Evolutionary conservation across 805 yeast genomes (phyloP).

Genomic region (Cyberlindnera xylosilytica): DNA sequence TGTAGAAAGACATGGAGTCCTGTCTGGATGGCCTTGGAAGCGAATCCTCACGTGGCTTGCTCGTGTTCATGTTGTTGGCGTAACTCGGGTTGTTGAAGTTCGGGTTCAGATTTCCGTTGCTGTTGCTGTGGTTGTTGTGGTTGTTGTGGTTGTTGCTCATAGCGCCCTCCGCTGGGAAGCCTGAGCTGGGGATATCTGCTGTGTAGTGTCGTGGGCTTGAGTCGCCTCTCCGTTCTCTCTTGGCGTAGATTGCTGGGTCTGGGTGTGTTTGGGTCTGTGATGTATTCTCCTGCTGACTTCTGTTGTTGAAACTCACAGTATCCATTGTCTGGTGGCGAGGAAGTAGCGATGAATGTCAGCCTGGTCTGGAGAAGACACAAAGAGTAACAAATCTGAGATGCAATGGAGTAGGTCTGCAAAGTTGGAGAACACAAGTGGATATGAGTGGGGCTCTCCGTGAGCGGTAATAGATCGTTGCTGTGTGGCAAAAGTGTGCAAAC

Average conservation of each 20-base stretch:
- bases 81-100: slow-evolving; percentile 8
- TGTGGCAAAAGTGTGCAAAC: too few species aligned
- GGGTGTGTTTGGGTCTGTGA: background rate
- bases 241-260: background rate
- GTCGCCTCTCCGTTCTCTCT: background rate
- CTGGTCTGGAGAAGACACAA: too few species aligned
- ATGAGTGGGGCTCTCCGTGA: too few species aligned
- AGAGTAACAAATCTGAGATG: too few species aligned
- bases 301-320: background rate
- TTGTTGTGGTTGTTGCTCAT: slow-evolving; percentile 7
- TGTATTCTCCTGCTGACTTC: background rate
- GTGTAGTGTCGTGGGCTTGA: background rate
- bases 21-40: slow-evolving; percentile 23
- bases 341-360: too few species aligned
- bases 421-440: too few species aligned
- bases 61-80: slow-evolving; percentile 3
- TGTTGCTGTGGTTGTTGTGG: slow-evolving; percentile 2
- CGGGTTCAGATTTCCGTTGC: slow-evolving; percentile 3
- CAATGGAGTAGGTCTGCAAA: too few species aligned
- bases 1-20: slow-evolving; percentile 27
- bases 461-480: too few species aligned
- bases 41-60: slow-evolving; percentile 15
- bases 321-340: background rate
- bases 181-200: background rate
- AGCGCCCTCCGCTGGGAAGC: background rate